These are phyloP conservation scores for Berkeleyomyces rouxiae DNA, from an alignment of 2,329 filamentous ascomycete genomes.

Conservation along the genomic window DNA sequence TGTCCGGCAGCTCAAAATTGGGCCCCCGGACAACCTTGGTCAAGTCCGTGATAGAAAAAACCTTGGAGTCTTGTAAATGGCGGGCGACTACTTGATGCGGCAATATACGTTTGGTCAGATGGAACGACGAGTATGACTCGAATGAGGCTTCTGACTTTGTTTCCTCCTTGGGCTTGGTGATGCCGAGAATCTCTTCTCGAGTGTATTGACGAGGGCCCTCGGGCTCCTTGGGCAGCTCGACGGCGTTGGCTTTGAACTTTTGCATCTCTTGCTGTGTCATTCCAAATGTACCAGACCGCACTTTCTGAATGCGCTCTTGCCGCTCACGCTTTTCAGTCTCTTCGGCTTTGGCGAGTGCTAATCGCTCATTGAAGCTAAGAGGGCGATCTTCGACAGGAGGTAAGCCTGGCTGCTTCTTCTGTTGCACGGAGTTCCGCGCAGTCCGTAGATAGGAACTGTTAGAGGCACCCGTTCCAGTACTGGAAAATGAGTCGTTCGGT, in stretches of 20 bases:
- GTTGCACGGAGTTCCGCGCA: conserved; percentile 2
- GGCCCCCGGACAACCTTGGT: conserved; percentile 69
- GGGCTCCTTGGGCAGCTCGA: conserved; percentile 34
- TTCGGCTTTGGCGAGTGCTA: conserved; percentile 51
- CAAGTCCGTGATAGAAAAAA: conserved; percentile 64
- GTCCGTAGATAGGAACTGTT: conserved; percentile 8
- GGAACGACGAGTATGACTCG: conserved; percentile 72
- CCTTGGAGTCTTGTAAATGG: conserved; percentile 60
- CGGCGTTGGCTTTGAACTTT: conserved; percentile 38
- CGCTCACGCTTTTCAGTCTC: conserved; percentile 35
- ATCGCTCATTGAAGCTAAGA: conserved; percentile 65
- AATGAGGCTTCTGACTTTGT: conserved; percentile 43
- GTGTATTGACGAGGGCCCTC: conserved; percentile 37
- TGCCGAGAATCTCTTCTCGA: conserved; percentile 43
- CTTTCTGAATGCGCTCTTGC: conserved; percentile 34
- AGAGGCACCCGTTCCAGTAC: not conserved
- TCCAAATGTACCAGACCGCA: conserved; percentile 39
- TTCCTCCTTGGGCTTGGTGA: conserved; percentile 22
- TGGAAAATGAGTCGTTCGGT: conserved; percentile 4
- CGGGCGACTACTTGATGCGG: conserved; percentile 67
- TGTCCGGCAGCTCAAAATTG: conserved; percentile 60
- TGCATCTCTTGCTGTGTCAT: conserved; percentile 43
- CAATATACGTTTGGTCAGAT: conserved; percentile 68
- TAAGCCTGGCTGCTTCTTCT: not conserved
- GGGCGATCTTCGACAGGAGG: conserved; percentile 21